Percentiles rank a stretch among this genome's conserved stretches.
phyloP scores from a whole-genome alignment of 805 yeast species.

The Metschnikowia santaceciliae region DNA sequence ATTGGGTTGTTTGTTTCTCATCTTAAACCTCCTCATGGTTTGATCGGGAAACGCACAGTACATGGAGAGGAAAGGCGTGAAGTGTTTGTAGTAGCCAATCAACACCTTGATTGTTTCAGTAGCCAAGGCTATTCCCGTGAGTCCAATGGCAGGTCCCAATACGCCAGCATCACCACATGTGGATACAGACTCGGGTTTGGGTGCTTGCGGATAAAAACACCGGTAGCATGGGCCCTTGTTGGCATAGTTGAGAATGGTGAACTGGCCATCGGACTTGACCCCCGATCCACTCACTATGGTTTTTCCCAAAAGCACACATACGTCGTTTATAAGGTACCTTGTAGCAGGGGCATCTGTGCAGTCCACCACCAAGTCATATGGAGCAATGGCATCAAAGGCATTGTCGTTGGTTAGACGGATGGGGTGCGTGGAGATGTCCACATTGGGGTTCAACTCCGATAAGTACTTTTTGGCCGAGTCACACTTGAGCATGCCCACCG shows the following conservation, averaged over 20 bases:
- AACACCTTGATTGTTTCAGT: constrained; percentile 77
- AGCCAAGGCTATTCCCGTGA: constrained; percentile 87
- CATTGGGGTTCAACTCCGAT: constrained; percentile 61
- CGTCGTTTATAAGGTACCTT: constrained; percentile 83
- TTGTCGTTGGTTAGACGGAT: constrained; percentile 50
- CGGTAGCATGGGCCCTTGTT: constrained; percentile 87
- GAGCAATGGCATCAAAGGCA: constrained; percentile 56
- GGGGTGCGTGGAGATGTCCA: constrained; percentile 50
- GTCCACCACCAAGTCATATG: constrained; percentile 77
- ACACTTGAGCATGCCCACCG: constrained; percentile 69
- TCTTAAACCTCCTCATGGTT: constrained; percentile 66
- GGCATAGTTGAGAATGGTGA: constrained; percentile 65
- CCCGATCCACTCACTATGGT: constrained; percentile 93
- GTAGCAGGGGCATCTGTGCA: constrained; percentile 93
- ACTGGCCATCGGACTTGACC: constrained; percentile 84
- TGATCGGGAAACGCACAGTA: constrained; percentile 68
- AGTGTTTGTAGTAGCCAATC: constrained; percentile 52
- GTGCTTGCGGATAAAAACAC: constrained; percentile 88
- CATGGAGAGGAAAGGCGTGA: constrained; percentile 64
- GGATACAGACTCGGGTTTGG: constrained; percentile 75
- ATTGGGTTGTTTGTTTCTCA: constrained; percentile 59
- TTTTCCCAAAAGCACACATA: constrained; percentile 60
- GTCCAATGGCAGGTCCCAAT: constrained; percentile 92
- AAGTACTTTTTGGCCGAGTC: constrained; percentile 68
- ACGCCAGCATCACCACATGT: constrained; percentile 94